phyloP scores from a whole-genome alignment of 306 rosid genomes.

The Trifolium fragiferum region DNA sequence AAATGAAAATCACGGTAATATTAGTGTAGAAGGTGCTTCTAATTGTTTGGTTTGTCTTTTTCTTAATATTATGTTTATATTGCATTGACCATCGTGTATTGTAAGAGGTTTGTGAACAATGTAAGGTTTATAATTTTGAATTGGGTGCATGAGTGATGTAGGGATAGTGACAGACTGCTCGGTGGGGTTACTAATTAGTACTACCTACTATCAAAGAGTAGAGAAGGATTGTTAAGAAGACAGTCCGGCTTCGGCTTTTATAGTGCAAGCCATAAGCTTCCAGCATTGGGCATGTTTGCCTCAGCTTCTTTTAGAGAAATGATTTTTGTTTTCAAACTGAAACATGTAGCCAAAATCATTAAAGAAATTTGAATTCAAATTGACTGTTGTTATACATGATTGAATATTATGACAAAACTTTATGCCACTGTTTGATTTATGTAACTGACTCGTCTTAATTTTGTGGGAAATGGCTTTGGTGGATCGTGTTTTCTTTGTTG shows the following conservation, averaged over 20 bases:
- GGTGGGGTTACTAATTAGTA: background rate
- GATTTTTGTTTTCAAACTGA: background rate
- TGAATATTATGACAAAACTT: background rate
- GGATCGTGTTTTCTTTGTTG: background rate
- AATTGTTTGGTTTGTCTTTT: background rate
- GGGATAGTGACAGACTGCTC: background rate
- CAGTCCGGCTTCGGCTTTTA: background rate
- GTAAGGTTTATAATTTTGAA: background rate
- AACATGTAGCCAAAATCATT: background rate
- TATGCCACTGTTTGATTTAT: background rate
- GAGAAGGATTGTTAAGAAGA: background rate
- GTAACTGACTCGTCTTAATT: background rate
- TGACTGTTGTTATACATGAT: background rate
- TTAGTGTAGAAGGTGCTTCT: background rate
- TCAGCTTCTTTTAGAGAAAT: background rate
- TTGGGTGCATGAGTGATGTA: background rate
- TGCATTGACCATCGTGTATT: background rate
- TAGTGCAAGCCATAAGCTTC: background rate
- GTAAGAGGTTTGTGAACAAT: background rate
- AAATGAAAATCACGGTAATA: background rate
- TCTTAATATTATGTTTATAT: background rate
- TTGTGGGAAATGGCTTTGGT: conserved; percentile 1
- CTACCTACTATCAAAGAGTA: background rate
- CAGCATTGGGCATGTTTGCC: background rate
- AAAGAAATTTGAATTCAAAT: background rate